A percentile compares a stretch with the other conserved stretches of the same genome.
Conservation (phyloP, 306 rosid species). For the Gastrolobium bilobum region DNA sequence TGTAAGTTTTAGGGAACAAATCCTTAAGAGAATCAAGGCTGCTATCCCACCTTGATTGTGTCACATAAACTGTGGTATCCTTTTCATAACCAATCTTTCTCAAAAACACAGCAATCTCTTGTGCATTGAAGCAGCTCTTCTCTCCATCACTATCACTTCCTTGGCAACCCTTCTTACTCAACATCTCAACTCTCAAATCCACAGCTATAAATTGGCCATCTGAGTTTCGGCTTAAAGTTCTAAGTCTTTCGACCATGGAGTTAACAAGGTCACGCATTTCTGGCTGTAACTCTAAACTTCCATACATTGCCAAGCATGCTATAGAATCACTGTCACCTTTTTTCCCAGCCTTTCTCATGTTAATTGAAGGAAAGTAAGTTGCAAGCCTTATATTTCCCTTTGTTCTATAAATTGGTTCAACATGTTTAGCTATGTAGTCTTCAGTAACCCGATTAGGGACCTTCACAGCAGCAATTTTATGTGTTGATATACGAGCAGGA, state of each 20-base stretch:
- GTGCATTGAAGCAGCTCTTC: conserved; percentile 84
- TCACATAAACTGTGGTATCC: conserved; percentile 90
- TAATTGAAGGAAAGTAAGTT: conserved; percentile 92
- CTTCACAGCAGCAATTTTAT: conserved; percentile 83
- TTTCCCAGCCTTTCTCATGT: conserved; percentile 76
- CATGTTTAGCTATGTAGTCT: conserved; percentile 80
- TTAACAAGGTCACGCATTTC: conserved; percentile 83
- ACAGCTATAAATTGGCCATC: conserved; percentile 87
- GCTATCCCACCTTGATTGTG: conserved; percentile 91
- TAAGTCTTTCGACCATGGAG: conserved; percentile 83
- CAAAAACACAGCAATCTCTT: conserved; percentile 81
- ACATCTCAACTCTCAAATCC: conserved; percentile 88
- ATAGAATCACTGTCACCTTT: conserved; percentile 69
- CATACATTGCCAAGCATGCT: conserved; percentile 95
- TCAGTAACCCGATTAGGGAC: conserved; percentile 93
- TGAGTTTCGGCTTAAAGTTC: conserved; percentile 86
- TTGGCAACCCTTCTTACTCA: conserved; percentile 84
- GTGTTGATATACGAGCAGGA: conserved; percentile 70
- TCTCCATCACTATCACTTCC: conserved; percentile 69
- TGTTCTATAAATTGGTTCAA: conserved; percentile 75
- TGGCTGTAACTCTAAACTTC: conserved; percentile 85
- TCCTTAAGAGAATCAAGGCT: conserved; percentile 93
- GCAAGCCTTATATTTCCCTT: conserved; percentile 88
- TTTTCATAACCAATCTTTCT: conserved; percentile 83
- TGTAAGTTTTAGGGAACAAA: conserved; percentile 87